Evolutionary conservation across 805 yeast genomes (phyloP).

Genomic region (Monosporozyma yasuniensis): DNA sequence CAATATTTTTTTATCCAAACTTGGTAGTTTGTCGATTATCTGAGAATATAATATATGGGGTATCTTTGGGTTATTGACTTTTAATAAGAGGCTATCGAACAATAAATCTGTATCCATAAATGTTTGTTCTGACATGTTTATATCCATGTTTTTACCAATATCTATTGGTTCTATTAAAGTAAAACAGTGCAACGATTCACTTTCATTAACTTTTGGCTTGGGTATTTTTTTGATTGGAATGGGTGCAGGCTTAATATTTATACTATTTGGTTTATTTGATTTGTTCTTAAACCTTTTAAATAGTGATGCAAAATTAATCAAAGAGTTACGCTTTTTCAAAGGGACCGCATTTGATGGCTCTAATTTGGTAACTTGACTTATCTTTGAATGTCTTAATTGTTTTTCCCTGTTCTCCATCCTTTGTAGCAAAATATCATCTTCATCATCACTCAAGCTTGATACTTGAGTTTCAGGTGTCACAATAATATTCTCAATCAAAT

Average conservation of each 20-base stretch:
- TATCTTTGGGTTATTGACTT: constrained; percentile 10
- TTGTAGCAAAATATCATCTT: not conserved
- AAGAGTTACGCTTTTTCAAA: not conserved
- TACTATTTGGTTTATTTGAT: not conserved
- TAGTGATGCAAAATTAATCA: not conserved
- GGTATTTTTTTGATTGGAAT: not conserved
- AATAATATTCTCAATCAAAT: not conserved
- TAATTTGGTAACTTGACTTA: not conserved
- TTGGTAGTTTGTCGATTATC: not conserved
- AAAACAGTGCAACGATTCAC: not conserved
- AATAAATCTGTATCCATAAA: constrained; percentile 25
- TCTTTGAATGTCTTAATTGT: not conserved
- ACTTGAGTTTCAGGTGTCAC: not conserved
- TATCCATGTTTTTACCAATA: constrained; percentile 3
- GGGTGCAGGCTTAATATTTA: not conserved
- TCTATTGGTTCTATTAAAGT: constrained; percentile 1
- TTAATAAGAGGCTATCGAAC: constrained; percentile 23
- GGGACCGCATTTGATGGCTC: not conserved
- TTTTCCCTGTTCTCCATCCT: not conserved
- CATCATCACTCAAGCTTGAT: not conserved
- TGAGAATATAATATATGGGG: not conserved
- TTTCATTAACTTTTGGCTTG: not conserved
- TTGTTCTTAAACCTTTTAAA: constrained; percentile 3
- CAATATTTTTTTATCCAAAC: not conserved
- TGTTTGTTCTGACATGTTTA: constrained; percentile 6